Base-by-base conservation (phyloP, 2,329 filamentous ascomycete species). In the Botrytis tulipae region DNA sequence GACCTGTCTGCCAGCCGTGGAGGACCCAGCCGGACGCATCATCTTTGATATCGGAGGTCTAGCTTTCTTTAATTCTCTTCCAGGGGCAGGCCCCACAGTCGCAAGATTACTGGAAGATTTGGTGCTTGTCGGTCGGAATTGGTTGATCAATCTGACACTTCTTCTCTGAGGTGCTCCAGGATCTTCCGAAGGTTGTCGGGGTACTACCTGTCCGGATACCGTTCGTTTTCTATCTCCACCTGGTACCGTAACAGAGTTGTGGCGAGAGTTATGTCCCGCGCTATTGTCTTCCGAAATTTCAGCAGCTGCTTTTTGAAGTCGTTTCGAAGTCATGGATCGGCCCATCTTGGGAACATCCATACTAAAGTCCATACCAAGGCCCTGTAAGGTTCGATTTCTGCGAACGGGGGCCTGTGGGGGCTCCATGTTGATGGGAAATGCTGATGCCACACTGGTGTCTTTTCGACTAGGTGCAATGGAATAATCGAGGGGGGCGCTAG, bases 1-100 rank as follows among this genome's bases (percentile, higher is more conserved):
- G 62, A 97, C 93, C 72, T 95, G 93, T 78, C 95, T 89, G 29
- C 94, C 93, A 57, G 97, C 93, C 71, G 88, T 93, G 5, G 92
- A 89, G 25, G 88, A 85, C 74, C 90, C 90, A 22, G 91, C 85
- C 83, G 92, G 83, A 83, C 92, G 86, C 85, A 95, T 79, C 83
- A 91, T 82, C 83, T 91, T 80, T 63, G 89, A 89, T 73, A 90
- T 87, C 5, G 90, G 92, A 76, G 93, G 92, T 79, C 92, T 93
- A 76, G 92, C 92, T 84, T 94, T 97, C 82, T 94, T 95, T 79
- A 97, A 82, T 79, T 97, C 94, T 79, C 94, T 86, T 67, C 88
- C 86, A 75, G 91, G 88, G 74, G 88, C 85, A 32, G 87, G 82
- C 70, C 90, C 89, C 73, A 90, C 84, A 40, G 87, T 85, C 60